Conservation (phyloP, 106 monocot species). For the Phalaenopsis aphrodite region DNA sequence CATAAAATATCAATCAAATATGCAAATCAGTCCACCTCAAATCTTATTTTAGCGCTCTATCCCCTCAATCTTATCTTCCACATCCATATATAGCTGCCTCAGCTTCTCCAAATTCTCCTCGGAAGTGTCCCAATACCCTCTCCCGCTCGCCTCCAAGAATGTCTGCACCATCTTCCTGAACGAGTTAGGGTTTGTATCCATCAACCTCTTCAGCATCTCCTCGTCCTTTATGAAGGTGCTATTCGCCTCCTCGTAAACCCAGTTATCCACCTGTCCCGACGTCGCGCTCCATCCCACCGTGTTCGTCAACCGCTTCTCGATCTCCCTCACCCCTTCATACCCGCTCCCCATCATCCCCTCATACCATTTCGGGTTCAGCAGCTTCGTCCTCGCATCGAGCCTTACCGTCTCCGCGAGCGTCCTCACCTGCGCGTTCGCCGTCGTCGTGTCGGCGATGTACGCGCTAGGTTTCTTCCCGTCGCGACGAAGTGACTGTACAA, state of each 20-base stretch:
- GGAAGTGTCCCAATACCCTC: slow-evolving; percentile 71
- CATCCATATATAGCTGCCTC: slow-evolving; percentile 46
- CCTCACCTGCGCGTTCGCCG: slow-evolving; percentile 64
- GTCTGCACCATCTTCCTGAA: slow-evolving; percentile 76
- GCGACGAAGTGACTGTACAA: slow-evolving; percentile 45
- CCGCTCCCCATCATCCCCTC: slow-evolving; percentile 69
- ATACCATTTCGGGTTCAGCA: slow-evolving; percentile 74
- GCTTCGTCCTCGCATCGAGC: slow-evolving; percentile 63
- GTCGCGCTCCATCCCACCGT: slow-evolving; percentile 80
- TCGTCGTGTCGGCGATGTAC: slow-evolving; percentile 66
- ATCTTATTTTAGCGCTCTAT: slow-evolving; percentile 23
- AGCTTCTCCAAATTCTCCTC: slow-evolving; percentile 63
- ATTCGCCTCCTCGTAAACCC: slow-evolving; percentile 78
- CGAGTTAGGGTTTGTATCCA: slow-evolving; percentile 61
- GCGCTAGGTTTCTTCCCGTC: slow-evolving; percentile 56
- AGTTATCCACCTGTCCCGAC: slow-evolving; percentile 77
- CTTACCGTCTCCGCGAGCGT: slow-evolving; percentile 65
- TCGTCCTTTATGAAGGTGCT: slow-evolving; percentile 64
- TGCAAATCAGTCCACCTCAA: too few relatives aligned
- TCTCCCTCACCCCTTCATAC: slow-evolving; percentile 73
- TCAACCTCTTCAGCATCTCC: slow-evolving; percentile 55
- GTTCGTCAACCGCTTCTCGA: slow-evolving; percentile 72
- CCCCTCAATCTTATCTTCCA: slow-evolving; percentile 73
- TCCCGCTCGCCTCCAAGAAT: slow-evolving; percentile 67
- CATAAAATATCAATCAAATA: too few relatives aligned